phyloP scores from a whole-genome alignment of 225 moss, liverwort and hornwort genomes.

The Antitrichia curtipendula region DNA sequence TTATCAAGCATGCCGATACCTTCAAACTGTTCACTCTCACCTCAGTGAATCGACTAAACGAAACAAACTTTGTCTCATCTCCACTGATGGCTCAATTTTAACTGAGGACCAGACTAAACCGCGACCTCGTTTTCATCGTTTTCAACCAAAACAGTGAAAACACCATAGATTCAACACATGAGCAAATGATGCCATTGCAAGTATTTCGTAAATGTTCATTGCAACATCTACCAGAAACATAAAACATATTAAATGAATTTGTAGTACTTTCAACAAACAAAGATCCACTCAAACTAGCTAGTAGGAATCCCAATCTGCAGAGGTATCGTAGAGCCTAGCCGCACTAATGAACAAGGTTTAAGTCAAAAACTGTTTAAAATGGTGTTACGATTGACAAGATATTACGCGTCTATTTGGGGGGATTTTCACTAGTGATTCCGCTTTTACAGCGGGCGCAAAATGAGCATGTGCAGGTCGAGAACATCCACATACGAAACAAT shows the following conservation, averaged over 20 bases:
- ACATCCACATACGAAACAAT: background rate
- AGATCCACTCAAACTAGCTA: background rate
- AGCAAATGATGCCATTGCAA: background rate
- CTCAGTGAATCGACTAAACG: background rate
- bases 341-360: background rate
- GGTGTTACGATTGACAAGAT: background rate
- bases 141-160: background rate
- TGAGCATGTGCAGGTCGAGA: background rate
- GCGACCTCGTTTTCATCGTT: background rate
- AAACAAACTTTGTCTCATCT: background rate
- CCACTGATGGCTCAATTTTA: background rate
- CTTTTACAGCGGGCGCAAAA: background rate
- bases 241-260: background rate
- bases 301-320: background rate
- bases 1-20: background rate
- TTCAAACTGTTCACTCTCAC: background rate
- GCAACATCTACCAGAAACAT: background rate
- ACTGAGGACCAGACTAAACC: background rate
- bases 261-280: background rate
- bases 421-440: background rate
- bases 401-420: background rate
- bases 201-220: background rate
- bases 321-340: background rate
- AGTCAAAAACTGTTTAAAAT: background rate
- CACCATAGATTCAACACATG: background rate